These are phyloP conservation scores for Arthrobotrys sinensis DNA, from an alignment of 2,329 filamentous ascomycete species.

Conservation along the genomic window DNA sequence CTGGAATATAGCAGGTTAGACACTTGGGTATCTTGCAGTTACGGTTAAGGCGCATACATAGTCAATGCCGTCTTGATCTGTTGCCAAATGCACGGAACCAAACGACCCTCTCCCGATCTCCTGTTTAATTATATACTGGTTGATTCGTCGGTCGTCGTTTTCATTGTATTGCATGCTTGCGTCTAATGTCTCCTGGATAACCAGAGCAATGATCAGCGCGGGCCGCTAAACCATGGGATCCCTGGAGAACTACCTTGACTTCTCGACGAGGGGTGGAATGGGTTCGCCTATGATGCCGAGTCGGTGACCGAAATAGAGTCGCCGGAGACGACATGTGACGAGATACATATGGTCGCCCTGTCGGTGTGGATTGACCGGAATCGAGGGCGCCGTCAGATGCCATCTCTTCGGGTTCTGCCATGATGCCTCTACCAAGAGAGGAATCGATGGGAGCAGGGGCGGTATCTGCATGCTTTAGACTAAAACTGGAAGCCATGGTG, in stretches of 20 bases:
- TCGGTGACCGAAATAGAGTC: constrained; percentile 58
- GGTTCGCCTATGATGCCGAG: constrained; percentile 63
- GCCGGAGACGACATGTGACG: constrained; percentile 60
- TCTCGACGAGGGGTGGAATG: constrained; percentile 62
- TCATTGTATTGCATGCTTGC: constrained; percentile 64
- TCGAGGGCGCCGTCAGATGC: constrained; percentile 29
- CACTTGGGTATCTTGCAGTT: background rate
- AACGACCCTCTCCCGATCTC: constrained; percentile 98
- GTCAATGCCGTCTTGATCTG: constrained; percentile 91
- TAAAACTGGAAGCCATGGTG: constrained; percentile 37
- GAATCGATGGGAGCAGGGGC: constrained; percentile 42
- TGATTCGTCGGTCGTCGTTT: constrained; percentile 63
- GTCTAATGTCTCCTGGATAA: constrained; percentile 62
- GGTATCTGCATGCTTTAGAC: constrained; percentile 40
- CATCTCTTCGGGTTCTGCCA: constrained; percentile 9
- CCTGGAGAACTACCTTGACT: constrained; percentile 60
- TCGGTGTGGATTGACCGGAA: constrained; percentile 52
- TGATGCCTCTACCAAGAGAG: background rate
- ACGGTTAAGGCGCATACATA: constrained; percentile 76
- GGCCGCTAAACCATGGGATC: constrained; percentile 10
- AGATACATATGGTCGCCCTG: constrained; percentile 46
- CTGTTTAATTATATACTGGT: constrained; percentile 78
- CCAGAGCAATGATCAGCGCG: constrained; percentile 4
- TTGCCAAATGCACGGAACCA: constrained; percentile 90
- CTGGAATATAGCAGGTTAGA: constrained; percentile 69